Evolutionary conservation across 2,329 filamentous ascomycete genomes (phyloP), one percentile per base, ranked within the genome.

Genomic region (Ophiostoma triangulosporum): DNA sequence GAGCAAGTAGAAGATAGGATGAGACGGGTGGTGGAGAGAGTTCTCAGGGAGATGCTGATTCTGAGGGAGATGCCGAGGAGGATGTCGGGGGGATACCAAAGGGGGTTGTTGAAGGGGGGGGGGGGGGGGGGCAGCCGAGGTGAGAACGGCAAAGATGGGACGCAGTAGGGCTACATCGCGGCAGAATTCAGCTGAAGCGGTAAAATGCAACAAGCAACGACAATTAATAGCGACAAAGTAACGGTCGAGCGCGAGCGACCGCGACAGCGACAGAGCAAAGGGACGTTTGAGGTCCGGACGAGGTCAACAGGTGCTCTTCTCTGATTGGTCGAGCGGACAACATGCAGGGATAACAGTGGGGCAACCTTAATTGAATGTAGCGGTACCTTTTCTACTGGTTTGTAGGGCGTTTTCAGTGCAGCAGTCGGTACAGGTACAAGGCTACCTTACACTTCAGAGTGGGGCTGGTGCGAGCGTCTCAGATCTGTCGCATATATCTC

Each of bases 401-500:
- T 48, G 45, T n/a, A 7, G 17, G 24, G 3, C 4, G 24, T 46
- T 17, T 20, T 29, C 43, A 5, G 17, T 4, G 15, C 2, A 6
- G 15, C 8, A 15, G 1, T 26, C 3, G 15, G 46, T 48, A 48
- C 17, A 5, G 8, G 52, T 54, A 54, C 52, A 29, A n/a, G n/a
- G n/a, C n/a, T n/a, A n/a, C n/a, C 3, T n/a, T 35, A 12, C 17
- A n/a, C n/a, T n/a, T n/a, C n/a, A 52, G 12, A 48, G 54, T 50
- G 52, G 54, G 33, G 35, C 45, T 51, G 49, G 40, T 49, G 46
- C 29, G 43, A 49, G 40, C 43, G 54, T 56, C 54, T 56, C 54
- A 56, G 54, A 56, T 56, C 54, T 70, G 70, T 72, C 65, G 64
- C 69, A 72, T 54, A 59, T 52, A 56, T 46, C 50, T 48, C 45